Conservation (phyloP, 805 yeast species). For the Sugiyamaella americana region DNA sequence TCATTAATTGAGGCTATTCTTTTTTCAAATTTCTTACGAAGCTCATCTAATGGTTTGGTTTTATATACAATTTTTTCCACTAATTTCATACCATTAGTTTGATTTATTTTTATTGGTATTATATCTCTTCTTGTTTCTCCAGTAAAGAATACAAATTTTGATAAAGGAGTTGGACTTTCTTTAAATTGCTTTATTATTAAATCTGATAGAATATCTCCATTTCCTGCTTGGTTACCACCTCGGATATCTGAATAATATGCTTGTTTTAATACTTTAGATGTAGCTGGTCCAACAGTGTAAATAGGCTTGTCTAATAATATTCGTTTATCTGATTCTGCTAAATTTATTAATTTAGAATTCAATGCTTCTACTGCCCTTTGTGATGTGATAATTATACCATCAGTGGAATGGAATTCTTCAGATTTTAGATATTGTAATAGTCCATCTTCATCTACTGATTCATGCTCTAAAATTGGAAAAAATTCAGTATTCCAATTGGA, state of each 20-base stretch:
- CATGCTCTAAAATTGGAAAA: conserved; percentile 69
- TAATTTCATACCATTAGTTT: conserved; percentile 38
- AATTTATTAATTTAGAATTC: conserved; percentile 34
- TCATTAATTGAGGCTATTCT: conserved; percentile 34
- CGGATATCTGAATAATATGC: conserved; percentile 62
- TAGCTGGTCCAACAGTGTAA: conserved; percentile 91
- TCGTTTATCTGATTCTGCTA: conserved; percentile 29
- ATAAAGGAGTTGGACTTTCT: conserved; percentile 14
- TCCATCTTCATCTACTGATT: conserved; percentile 43
- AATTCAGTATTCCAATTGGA: conserved; percentile 45
- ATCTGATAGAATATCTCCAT: conserved; percentile 66
- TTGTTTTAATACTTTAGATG: conserved; percentile 49
- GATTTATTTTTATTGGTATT: conserved; percentile 55
- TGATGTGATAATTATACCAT: conserved; percentile 71
- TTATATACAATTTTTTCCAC: conserved; percentile 63
- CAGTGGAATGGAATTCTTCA: conserved; percentile 36
- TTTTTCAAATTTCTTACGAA: conserved; percentile 9
- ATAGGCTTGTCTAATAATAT: conserved; percentile 36
- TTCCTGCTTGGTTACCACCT: conserved; percentile 77
- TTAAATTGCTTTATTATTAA: conserved; percentile 42
- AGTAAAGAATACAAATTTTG: conserved; percentile 56
- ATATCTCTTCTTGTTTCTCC: conserved; percentile 82
- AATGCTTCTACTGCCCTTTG: conserved; percentile 83
- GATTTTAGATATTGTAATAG: conserved; percentile 43
- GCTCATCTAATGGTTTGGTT: conserved; percentile 42